Base-by-base conservation (phyloP, 495 filamentous ascomycete species). In the Filosporella fistucella region DNA sequence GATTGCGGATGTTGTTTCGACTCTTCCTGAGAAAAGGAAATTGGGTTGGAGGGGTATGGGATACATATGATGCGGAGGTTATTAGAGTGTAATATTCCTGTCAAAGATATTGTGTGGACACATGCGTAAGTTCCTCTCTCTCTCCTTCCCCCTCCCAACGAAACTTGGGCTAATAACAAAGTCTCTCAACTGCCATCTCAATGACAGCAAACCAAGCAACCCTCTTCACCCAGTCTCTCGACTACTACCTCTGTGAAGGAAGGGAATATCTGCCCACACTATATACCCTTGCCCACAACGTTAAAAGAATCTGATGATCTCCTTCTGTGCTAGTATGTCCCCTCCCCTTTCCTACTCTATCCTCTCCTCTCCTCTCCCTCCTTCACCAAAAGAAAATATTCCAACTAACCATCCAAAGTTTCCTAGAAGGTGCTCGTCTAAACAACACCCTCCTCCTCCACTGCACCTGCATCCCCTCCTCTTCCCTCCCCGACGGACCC, bases 211-310 rank as follows among this genome's bases (percentile, higher is more conserved):
- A 78, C 56, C 85, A 91, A 56, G 79, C 75, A 4, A 82, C 87
- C 59, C 69, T 84, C 51, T 85, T 93, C 54, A 81, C 86, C 8
- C 84, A 88, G 64, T 74, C 87, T 10, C 73, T 91, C 10, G 88
- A 94, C 58, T 91, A 81, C 69, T 94, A 88, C 68, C 68, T 89
- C 22, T 75, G 43, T 8, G 68, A 74, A 12, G 78, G 80, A 47
- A 67, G 71, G 30, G 39, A 64, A 20, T 71, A 88, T 53, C 62
- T 82, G 5, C 67, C 76, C 2, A 76, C 77, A 24, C 74, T 90
- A 56, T 70, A 79, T 59, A 64, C 63, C 8, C 66, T 83, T 20
- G 76, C 77, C 52, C 71, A 76, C 46, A 41, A 60, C 22, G 63
- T 75, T 21, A 68, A 41, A 59, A 9, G 75, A 72, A 45, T 67